phyloP scores from a whole-genome alignment of 805 yeast species.

The Yamadazyma sp. region DNA sequence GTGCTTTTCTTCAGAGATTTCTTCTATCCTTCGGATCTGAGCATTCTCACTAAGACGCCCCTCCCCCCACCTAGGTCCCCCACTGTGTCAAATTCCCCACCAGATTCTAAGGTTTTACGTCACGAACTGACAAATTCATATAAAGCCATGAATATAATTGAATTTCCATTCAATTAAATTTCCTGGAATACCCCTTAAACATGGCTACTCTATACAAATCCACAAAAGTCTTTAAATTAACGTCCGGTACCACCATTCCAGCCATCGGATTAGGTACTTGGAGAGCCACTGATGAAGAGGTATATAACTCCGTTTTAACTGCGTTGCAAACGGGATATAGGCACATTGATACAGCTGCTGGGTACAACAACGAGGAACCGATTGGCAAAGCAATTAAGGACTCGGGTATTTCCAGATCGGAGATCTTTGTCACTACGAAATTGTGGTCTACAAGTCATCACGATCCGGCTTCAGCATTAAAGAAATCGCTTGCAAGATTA shows the following conservation, averaged over 20 bases:
- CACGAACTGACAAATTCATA: no score
- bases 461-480: constrained; percentile 52
- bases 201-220: constrained; percentile 6
- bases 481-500: constrained; percentile 60
- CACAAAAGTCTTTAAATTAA: constrained; percentile 24
- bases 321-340: constrained; percentile 67
- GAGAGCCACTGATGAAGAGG: constrained; percentile 56
- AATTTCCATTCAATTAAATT: no score
- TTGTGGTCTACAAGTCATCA: constrained; percentile 57
- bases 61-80: no score
- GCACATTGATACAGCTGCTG: constrained; percentile 77
- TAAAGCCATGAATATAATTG: no score
- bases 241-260: constrained; percentile 63
- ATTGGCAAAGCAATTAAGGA: constrained; percentile 58
- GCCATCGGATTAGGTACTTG: constrained; percentile 75
- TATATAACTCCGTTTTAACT: constrained; percentile 51
- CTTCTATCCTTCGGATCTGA: no score
- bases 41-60: no score
- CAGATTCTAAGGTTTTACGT: no score
- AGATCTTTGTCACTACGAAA: constrained; percentile 71
- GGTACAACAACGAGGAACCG: constrained; percentile 64
- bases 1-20: no score
- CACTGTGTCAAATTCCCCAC: no score
- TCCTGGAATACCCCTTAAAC: no score
- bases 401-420: constrained; percentile 61